phyloP scores from a whole-genome alignment of 805 yeast species.

The Alloascoidea hylecoeti region DNA sequence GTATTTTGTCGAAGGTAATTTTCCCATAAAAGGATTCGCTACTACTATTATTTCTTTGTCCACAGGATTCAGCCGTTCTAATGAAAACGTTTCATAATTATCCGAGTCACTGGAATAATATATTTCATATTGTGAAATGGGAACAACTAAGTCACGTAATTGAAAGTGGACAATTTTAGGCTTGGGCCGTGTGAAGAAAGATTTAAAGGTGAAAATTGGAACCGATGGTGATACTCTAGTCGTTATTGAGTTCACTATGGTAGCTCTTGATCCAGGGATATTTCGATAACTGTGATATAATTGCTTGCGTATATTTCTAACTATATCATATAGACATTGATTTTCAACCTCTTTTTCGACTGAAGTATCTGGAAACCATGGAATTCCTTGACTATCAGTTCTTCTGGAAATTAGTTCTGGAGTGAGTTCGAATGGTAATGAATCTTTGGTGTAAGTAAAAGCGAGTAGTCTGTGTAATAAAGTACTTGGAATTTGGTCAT shows the following conservation, averaged over 20 bases:
- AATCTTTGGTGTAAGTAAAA: not conserved
- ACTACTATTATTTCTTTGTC: not conserved
- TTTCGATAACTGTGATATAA: conserved; percentile 19
- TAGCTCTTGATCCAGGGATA: conserved; percentile 1
- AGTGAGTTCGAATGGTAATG: not conserved
- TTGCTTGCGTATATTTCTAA: conserved; percentile 7
- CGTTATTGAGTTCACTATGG: not conserved
- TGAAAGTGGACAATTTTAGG: conserved; percentile 44
- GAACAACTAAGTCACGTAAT: conserved; percentile 32
- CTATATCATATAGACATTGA: conserved; percentile 4
- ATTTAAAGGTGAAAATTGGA: conserved; percentile 17
- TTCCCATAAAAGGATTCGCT: conserved; percentile 6
- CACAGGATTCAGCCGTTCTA: conserved; percentile 13
- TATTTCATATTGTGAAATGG: conserved; percentile 17
- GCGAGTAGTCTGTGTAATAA: not conserved
- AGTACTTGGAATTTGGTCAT: not conserved
- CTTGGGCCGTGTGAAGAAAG: conserved; percentile 20
- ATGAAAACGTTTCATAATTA: conserved; percentile 9
- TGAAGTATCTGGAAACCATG: conserved; percentile 12
- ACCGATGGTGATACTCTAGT: conserved; percentile 4
- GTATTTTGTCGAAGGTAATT: conserved; percentile 7
- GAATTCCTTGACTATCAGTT: conserved; percentile 16
- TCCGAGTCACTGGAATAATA: conserved; percentile 14
- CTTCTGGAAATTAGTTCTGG: not conserved
- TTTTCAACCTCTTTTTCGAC: conserved; percentile 10